A percentile compares a stretch with the other conserved stretches of the same genome.
phyloP scores from a whole-genome alignment of 2,329 filamentous ascomycete genomes.

The Aureobasidium sp. region DNA sequence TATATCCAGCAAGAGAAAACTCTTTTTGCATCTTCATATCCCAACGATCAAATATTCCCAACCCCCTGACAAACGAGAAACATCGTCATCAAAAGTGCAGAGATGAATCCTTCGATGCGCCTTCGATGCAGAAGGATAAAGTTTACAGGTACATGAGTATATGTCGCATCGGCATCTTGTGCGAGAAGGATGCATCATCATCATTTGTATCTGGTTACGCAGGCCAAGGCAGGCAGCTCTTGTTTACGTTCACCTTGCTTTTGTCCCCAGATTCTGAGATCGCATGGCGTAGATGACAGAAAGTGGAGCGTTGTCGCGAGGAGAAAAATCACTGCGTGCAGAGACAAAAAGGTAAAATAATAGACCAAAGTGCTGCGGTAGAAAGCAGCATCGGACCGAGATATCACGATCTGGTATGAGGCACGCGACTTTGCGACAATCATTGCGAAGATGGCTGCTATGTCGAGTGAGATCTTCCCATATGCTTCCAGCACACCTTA shows the following conservation, averaged over 20 bases:
- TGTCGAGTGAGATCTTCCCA: not conserved
- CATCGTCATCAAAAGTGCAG: not conserved
- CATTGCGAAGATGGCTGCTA: not conserved
- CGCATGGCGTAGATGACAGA: not conserved
- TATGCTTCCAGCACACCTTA: not conserved
- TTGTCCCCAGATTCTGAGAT: not conserved
- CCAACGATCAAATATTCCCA: conserved; percentile 6
- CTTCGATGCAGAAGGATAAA: not conserved
- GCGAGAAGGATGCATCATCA: not conserved
- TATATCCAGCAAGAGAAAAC: not conserved
- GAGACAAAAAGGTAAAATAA: not conserved
- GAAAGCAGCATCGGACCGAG: not conserved
- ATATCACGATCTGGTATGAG: not conserved
- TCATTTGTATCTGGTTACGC: not conserved
- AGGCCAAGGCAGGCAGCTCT: conserved; percentile 7
- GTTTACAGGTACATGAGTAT: not conserved
- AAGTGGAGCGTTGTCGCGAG: not conserved
- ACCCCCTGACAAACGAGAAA: not conserved
- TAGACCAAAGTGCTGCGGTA: not conserved
- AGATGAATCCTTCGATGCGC: not conserved
- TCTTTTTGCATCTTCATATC: not conserved
- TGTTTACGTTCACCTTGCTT: not conserved
- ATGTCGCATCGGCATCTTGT: not conserved
- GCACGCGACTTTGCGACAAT: not conserved
- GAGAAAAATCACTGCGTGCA: not conserved